These are phyloP conservation scores for Suillus bovinus DNA, from an alignment of 768 basidiomycete species.

Conservation along the genomic window DNA sequence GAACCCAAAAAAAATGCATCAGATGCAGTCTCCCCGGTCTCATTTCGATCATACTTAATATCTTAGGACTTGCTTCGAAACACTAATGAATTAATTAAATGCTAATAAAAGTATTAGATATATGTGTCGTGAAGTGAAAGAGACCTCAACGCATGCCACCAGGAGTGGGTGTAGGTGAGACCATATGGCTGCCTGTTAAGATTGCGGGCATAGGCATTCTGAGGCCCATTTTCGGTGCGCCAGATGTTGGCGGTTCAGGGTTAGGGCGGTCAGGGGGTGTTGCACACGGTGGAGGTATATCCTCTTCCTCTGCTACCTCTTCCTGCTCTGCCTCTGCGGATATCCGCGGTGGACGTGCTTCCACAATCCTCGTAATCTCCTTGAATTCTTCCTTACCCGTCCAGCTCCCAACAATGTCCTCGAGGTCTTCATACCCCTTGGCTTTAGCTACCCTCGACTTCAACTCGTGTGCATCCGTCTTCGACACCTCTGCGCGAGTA, in stretches of 20 bases:
- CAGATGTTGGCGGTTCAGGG: conserved; percentile 54
- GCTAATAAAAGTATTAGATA: neutral
- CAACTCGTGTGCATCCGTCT: conserved; percentile 56
- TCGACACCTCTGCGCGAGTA: conserved; percentile 53
- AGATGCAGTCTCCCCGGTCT: neutral
- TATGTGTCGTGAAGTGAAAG: neutral
- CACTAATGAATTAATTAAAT: neutral
- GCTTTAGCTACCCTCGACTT: conserved; percentile 55
- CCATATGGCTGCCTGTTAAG: conserved; percentile 43
- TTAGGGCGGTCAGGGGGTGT: conserved; percentile 58
- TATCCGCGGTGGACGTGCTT: conserved; percentile 22
- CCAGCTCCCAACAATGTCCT: conserved; percentile 51
- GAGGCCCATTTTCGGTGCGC: conserved; percentile 46
- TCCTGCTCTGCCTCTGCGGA: neutral
- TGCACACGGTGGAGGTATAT: conserved; percentile 30
- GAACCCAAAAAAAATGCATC: neutral
- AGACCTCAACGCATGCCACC: conserved; percentile 3
- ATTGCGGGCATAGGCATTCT: conserved; percentile 39
- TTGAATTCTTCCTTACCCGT: conserved; percentile 64
- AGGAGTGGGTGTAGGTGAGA: conserved; percentile 47
- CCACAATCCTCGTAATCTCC: conserved; percentile 52
- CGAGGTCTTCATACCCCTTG: conserved; percentile 61
- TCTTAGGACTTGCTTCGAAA: neutral
- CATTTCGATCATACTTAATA: neutral
- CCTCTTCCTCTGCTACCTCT: conserved; percentile 31